These are phyloP conservation scores for Metschnikowia aberdeeniae DNA, from an alignment of 805 yeast species.

Conservation along the genomic window DNA sequence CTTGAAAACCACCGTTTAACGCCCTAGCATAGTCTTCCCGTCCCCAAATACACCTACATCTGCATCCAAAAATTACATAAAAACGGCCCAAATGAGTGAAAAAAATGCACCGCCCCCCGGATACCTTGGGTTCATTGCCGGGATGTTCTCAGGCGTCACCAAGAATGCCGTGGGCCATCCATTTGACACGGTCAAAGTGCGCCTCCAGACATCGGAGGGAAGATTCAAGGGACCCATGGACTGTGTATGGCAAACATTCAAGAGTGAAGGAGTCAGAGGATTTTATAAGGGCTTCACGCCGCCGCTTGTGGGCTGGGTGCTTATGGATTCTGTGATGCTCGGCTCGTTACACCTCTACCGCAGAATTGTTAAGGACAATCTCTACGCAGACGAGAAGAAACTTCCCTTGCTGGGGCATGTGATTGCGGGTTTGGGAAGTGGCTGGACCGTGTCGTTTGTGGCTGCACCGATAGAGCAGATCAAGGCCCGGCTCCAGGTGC, in stretches of 20 bases:
- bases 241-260: slow-evolving; percentile 67
- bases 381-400: slow-evolving; percentile 57
- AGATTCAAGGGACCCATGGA: slow-evolving; percentile 79
- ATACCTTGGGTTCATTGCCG: slow-evolving; percentile 80
- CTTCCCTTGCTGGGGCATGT: slow-evolving; percentile 74
- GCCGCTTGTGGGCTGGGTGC: slow-evolving; percentile 88
- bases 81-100: slow-evolving; percentile 1
- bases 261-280: slow-evolving; percentile 73
- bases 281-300: slow-evolving; percentile 90
- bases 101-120: slow-evolving; percentile 37
- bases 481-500: slow-evolving; percentile 86
- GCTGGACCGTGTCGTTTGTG: slow-evolving; percentile 90
- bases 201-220: slow-evolving; percentile 63
- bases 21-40: too few relatives aligned
- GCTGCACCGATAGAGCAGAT: slow-evolving; percentile 93
- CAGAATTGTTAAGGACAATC: slow-evolving; percentile 56
- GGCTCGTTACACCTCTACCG: slow-evolving; percentile 82
- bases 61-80: too few relatives aligned
- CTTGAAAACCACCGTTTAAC: too few relatives aligned
- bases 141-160: slow-evolving; percentile 80
- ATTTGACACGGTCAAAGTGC: slow-evolving; percentile 83
- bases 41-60: too few relatives aligned
- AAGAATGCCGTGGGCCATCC: slow-evolving; percentile 93
- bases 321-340: slow-evolving; percentile 88
- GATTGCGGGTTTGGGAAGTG: slow-evolving; percentile 76